A percentile compares a stretch with the other conserved stretches of the same genome.
Conservation (phyloP, 116 monocot species). For the Phalaenopsis hybrid region DNA sequence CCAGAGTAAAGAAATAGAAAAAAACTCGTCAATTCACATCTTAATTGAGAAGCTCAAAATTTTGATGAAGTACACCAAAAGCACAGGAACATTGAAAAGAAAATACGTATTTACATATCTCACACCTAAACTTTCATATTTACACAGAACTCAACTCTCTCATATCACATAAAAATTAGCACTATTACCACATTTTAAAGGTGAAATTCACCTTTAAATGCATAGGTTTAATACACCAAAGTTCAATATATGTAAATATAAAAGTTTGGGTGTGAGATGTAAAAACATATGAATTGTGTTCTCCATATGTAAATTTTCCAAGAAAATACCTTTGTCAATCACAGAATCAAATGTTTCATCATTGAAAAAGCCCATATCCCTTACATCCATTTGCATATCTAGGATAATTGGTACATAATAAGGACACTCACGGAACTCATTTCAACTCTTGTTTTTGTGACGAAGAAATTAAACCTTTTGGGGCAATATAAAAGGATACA, state of each 20-base stretch:
- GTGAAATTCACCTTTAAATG: too few relatives aligned
- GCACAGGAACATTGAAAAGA: neutral
- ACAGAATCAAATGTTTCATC: constrained; percentile 82
- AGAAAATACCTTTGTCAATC: constrained; percentile 66
- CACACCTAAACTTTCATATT: too few relatives aligned
- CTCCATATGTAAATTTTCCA: too few relatives aligned
- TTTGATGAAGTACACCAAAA: neutral
- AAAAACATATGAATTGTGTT: too few relatives aligned
- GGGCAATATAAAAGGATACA: constrained; percentile 44
- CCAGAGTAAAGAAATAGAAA: constrained; percentile 9
- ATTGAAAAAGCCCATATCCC: constrained; percentile 74
- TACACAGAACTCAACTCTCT: too few relatives aligned
- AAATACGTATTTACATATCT: neutral
- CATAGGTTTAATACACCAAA: too few relatives aligned
- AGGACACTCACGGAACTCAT: constrained; percentile 15
- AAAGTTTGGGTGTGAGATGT: too few relatives aligned
- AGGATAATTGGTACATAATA: constrained; percentile 9
- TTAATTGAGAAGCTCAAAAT: neutral
- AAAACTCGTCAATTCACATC: neutral
- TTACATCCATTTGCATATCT: constrained; percentile 97
- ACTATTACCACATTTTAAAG: too few relatives aligned
- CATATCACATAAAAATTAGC: too few relatives aligned
- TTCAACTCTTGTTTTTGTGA: neutral
- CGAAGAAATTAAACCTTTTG: neutral
- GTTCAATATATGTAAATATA: too few relatives aligned